Evolutionary conservation across 495 filamentous ascomycete species (phyloP), one percentile per base, ranked within the genome.

Genomic region (Penicillium antarcticum): DNA sequence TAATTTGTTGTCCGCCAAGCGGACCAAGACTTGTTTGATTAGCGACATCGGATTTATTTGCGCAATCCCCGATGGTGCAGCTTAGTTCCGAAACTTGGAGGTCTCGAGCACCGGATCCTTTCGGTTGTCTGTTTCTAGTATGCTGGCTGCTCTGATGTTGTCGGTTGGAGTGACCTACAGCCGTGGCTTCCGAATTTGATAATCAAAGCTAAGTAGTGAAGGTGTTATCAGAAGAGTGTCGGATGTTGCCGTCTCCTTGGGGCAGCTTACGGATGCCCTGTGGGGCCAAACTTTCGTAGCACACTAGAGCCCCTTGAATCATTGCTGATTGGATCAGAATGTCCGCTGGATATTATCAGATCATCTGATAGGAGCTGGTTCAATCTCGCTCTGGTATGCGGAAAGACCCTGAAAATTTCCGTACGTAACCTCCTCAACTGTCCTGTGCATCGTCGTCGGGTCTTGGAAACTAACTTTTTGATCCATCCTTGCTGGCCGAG

Each of bases 301-400:
- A 14, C 35, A 36, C 45, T 48, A 40, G 16, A 31, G 12, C 26
- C 11, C 14, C 9, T 24, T 12, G n/a, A 23, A 17, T 26, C n/a
- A 17, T 39, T 21, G 35, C 16, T 48, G 45, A 48, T 48, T 48
- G 45, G 45, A 12, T 4, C 16, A 21, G 23, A 32, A 39, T 23
- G 21, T 23, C 21, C 21, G 21, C 21, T 23, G 5, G 21, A 23
- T 17, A 34, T 53, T 53, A 53, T 53, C 50, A 53, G 42, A 53
- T 53, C 42, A 53, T 53, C 50, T 53, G 50, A 53, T 53, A 53
- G 33, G 42, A 46, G 50, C 13, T 39, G 17, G 13, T 29, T 40
- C 34, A 37, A 31, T 33, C 8, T 10, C 14, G 5, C 34, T n/a
- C 37, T 13, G 5, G 35, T n/a, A 21, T 17, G 17, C 17, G 38